Conservation (phyloP, 2,329 filamentous ascomycete genomes). For the Paecilomyces dactylethromorphus region DNA sequence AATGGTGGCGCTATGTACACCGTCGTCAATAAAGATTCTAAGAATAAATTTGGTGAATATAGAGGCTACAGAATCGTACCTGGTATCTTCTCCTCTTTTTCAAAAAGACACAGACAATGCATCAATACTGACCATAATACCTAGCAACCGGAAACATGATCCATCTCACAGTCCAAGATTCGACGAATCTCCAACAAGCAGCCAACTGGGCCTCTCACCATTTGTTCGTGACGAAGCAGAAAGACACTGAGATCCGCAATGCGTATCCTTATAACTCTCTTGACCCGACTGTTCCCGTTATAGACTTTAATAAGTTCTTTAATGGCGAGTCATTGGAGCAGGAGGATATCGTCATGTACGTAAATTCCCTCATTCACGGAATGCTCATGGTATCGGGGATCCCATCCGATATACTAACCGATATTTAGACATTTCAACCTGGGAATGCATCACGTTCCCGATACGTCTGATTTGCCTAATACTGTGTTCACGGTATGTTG, state of each 20-base stretch:
- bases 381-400: not conserved
- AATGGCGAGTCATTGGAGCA: conserved; percentile 38
- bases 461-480: conserved; percentile 49
- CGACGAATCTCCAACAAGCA: conserved; percentile 8
- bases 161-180: conserved; percentile 13
- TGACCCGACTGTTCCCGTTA: conserved; percentile 26
- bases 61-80: conserved; percentile 34
- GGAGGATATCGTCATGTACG: conserved; percentile 19
- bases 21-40: conserved; percentile 28
- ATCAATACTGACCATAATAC: not conserved
- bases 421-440: conserved; percentile 33
- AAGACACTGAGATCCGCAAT: conserved; percentile 39
- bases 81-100: conserved; percentile 18
- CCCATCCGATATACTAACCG: no score
- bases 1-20: conserved; percentile 33
- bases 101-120: not conserved
- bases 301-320: conserved; percentile 41
- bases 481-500: conserved; percentile 31
- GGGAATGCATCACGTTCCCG: conserved; percentile 54
- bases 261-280: conserved; percentile 31
- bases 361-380: not conserved
- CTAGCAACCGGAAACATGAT: not conserved
- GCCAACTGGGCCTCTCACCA: conserved; percentile 6
- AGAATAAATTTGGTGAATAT: conserved; percentile 35
- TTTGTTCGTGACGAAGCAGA: conserved; percentile 20